These are phyloP conservation scores for Arthromyces matolae DNA, from an alignment of 768 basidiomycete genomes.

Conservation along the genomic window DNA sequence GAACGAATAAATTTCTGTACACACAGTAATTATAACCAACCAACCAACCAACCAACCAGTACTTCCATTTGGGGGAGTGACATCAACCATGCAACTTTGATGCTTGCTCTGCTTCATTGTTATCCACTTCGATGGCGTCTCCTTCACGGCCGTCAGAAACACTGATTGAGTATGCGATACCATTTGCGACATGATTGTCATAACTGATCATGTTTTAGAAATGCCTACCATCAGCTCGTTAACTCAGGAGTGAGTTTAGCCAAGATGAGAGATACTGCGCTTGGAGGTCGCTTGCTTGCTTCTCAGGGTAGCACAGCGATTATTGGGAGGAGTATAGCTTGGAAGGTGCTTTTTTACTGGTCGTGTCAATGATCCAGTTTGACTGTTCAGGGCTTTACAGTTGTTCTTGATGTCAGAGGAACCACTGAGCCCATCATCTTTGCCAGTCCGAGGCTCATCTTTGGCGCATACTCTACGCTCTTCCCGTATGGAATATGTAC, in stretches of 20 bases:
- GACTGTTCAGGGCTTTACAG: conserved; percentile 35
- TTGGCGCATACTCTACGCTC: conserved; percentile 42
- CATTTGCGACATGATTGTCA: conserved; percentile 16
- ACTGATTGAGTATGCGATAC: conserved; percentile 20
- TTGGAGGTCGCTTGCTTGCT: conserved; percentile 56
- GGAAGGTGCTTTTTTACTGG: conserved; percentile 61
- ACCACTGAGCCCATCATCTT: conserved; percentile 52
- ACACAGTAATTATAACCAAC: too few species aligned
- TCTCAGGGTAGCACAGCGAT: conserved; percentile 42
- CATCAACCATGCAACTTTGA: too few species aligned
- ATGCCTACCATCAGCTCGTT: conserved; percentile 45
- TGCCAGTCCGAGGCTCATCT: conserved; percentile 29
- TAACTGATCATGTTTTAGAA: conserved; percentile 22
- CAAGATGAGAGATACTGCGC: conserved; percentile 63
- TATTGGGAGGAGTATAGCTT: conserved; percentile 75
- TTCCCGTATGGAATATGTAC: conserved; percentile 54
- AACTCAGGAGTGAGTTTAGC: conserved; percentile 50
- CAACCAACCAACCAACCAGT: too few species aligned
- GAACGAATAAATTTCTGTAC: too few species aligned
- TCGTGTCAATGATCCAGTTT: conserved; percentile 13
- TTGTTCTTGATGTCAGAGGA: conserved; percentile 65
- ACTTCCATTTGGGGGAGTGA: too few species aligned
- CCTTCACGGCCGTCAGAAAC: conserved; percentile 10
- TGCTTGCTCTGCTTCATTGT: not conserved
- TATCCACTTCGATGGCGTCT: conserved; percentile 5